Base-by-base conservation (phyloP, 352 stramenopile species). In the Phytophthora quininea region DNA sequence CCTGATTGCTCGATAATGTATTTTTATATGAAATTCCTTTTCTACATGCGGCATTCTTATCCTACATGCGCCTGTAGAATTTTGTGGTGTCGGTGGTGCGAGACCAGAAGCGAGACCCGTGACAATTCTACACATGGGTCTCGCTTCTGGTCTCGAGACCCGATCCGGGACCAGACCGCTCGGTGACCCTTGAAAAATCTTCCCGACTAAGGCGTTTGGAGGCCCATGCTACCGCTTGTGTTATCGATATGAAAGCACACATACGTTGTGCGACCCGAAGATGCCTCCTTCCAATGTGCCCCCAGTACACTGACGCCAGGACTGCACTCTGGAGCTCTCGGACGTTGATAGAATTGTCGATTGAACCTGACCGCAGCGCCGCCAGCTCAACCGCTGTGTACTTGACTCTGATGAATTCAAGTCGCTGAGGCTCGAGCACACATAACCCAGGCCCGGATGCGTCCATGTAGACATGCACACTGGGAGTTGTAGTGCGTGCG, bases 231-330 rank as follows among this genome's bases (percentile, higher is more conserved):
- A 73, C 60, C 66, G 14, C 54, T 62, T 0, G 38, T 64, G 40
- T 69, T 74, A 46, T 74, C 55, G 27, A 74, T 66, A 14, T 63
- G 58, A 54, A 69, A 48, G 27, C 58, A 8, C 0, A 73, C 54
- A 12, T 66, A n/a, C n/a, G n/a, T n/a, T n/a, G n/a, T n/a, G n/a
- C n/a, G 40, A 0, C 24, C 7, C 10, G 45, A 53, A 1, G 24
- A 7, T 1, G 15, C 3, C 2, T 40, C 7, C 4, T 45, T 0
- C 46, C 59, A 67, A 2, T 0, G 0, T 50, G 27, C 0, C 59
- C 58, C 58, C 69, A 76, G 3, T 54, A 11, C 11, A 72, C 29
- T 37, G 40, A 49, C 1, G 65, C 60, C 0, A 71, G 15, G 0
- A 67, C 58, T 1, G 65, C 58, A 37, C 64, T 67, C 1, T 62